phyloP scores from a whole-genome alignment of 2,329 filamentous ascomycete genomes.

The Torrubiellomyces zombiae region DNA sequence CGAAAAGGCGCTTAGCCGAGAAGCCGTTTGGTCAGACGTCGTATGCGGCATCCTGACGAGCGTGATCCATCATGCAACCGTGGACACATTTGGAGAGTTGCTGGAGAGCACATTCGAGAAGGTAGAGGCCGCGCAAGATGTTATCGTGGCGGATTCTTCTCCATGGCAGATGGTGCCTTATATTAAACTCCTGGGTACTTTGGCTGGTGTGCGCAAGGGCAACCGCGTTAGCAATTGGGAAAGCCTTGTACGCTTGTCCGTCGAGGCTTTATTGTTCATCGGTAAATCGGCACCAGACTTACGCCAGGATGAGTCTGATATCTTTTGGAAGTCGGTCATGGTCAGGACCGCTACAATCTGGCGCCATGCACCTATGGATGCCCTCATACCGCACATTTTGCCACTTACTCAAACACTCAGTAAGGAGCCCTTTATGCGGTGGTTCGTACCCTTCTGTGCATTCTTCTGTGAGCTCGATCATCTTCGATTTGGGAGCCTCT shows the following conservation, averaged over 20 bases:
- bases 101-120: conserved; percentile 43
- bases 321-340: conserved; percentile 42
- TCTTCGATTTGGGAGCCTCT: conserved; percentile 60
- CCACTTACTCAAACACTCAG: conserved; percentile 48
- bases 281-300: conserved; percentile 21
- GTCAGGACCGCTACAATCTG: conserved; percentile 49
- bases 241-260: conserved; percentile 38
- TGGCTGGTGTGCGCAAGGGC: conserved; percentile 69
- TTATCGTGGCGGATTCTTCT: conserved; percentile 7
- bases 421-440: conserved; percentile 45
- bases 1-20: conserved; percentile 28
- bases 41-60: conserved; percentile 64
- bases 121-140: conserved; percentile 19
- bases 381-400: conserved; percentile 53
- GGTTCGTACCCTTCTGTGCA: conserved; percentile 76
- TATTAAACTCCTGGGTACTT: conserved; percentile 46
- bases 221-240: conserved; percentile 59
- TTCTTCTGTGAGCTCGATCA: conserved; percentile 59
- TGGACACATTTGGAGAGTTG: conserved; percentile 56
- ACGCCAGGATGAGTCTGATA: conserved; percentile 17
- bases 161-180: conserved; percentile 28
- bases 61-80: conserved; percentile 64
- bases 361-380: conserved; percentile 63
- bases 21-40: conserved; percentile 43
- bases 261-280: conserved; percentile 32